These are phyloP conservation scores for Tetrahymena thermophila DNA, from an alignment of 73 alveolate genomes.

Conservation along the genomic window DNA sequence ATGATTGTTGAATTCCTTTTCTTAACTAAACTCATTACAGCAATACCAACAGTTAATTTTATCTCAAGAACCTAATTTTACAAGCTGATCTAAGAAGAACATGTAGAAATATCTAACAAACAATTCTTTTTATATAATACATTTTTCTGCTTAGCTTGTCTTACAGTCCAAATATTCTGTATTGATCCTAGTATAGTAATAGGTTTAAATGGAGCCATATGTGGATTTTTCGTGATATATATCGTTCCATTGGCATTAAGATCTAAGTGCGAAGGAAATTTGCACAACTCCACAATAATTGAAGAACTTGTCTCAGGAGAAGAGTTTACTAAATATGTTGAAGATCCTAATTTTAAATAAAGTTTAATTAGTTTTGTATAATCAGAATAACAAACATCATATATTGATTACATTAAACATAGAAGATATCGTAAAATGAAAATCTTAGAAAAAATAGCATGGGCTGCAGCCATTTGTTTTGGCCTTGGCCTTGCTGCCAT, in stretches of 20 bases:
- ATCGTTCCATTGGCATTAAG: neutral
- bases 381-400: neutral
- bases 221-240: neutral
- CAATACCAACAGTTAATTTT: neutral
- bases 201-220: neutral
- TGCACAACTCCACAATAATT: neutral
- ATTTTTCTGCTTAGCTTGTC: neutral
- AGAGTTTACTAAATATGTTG: neutral
- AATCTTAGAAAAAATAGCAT: neutral
- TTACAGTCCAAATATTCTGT: neutral
- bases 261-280: neutral
- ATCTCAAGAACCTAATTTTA: neutral
- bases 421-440: neutral
- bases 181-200: neutral
- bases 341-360: neutral
- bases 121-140: neutral
- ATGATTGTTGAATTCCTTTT: neutral
- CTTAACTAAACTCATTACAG: neutral
- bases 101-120: neutral
- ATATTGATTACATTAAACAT: neutral
- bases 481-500: neutral
- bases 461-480: neutral
- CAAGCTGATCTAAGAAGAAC: neutral
- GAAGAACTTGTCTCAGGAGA: neutral
- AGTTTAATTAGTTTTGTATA: neutral